Evolutionary conservation across 768 basidiomycete genomes (phyloP).

Genomic region (Tylopilus felleus): DNA sequence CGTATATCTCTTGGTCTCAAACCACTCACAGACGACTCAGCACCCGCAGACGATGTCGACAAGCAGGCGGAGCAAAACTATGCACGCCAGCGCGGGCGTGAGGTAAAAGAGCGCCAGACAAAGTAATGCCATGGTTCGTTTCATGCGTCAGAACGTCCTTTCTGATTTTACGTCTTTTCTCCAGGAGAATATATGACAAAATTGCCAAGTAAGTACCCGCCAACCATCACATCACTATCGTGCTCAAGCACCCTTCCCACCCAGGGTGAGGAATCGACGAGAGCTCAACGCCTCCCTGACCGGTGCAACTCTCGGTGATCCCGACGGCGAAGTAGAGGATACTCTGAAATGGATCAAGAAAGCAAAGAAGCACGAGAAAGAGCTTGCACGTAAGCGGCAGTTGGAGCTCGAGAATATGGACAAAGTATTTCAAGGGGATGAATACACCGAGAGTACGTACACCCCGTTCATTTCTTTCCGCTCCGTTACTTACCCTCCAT

Average conservation of each 20-base stretch:
- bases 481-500: conserved; percentile 1
- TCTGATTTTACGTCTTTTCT: conserved; percentile 23
- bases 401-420: conserved; percentile 85
- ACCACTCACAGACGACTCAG: conserved; percentile 81
- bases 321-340: conserved; percentile 73
- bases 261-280: conserved; percentile 88
- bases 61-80: conserved; percentile 88
- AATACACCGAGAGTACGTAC: conserved; percentile 83
- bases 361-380: conserved; percentile 87
- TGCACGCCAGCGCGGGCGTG: conserved; percentile 63
- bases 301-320: conserved; percentile 89
- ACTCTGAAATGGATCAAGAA: conserved; percentile 89
- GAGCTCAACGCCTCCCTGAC: conserved; percentile 91
- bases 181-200: conserved; percentile 65
- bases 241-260: conserved; percentile 45
- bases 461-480: not conserved
- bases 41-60: conserved; percentile 69
- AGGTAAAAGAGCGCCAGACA: conserved; percentile 66
- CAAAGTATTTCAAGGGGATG: conserved; percentile 61
- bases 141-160: conserved; percentile 2
- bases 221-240: conserved; percentile 1
- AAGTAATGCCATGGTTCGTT: conserved; percentile 54
- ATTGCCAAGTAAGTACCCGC: conserved; percentile 83
- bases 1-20: conserved; percentile 92
- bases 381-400: conserved; percentile 78